These are phyloP conservation scores for Seminavis robusta DNA, from an alignment of 108 stramenopile species.

Conservation along the genomic window DNA sequence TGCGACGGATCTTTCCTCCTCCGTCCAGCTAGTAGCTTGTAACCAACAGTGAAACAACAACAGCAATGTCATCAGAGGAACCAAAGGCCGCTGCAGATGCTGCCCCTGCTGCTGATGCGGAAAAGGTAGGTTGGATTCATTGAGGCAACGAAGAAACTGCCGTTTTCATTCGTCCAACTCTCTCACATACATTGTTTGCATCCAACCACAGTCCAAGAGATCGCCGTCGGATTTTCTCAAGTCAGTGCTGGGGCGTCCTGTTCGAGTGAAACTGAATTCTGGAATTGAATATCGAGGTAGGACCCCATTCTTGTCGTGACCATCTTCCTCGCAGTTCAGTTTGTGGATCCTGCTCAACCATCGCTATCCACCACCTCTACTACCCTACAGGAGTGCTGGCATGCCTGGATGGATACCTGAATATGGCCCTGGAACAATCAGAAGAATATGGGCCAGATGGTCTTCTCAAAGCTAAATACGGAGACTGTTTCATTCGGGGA, in stretches of 20 bases:
- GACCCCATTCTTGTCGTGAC: neutral
- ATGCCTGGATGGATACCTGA: conserved; percentile 99
- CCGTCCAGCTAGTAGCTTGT: too few species aligned
- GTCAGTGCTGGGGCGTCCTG: conserved; percentile 89
- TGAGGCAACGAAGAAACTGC: too few species aligned
- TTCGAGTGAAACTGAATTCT: conserved; percentile 94
- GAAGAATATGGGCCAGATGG: conserved; percentile 97
- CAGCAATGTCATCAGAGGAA: too few species aligned
- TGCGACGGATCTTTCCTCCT: too few species aligned
- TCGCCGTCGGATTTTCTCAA: conserved; percentile 88
- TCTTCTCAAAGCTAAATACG: conserved; percentile 96
- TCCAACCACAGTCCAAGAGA: too few species aligned
- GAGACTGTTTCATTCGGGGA: conserved; percentile 99
- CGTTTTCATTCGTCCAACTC: too few species aligned
- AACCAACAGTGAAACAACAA: too few species aligned
- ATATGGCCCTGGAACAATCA: conserved; percentile 99
- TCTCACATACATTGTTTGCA: too few species aligned
- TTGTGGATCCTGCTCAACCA: neutral
- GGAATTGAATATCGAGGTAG: conserved; percentile 95
- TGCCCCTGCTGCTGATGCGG: too few species aligned
- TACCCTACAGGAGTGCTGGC: too few species aligned
- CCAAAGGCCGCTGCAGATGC: too few species aligned
- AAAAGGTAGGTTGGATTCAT: too few species aligned
- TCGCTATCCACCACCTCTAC: conserved; percentile 29
- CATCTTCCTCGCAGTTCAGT: neutral